Conservation (phyloP, 1,139 yeast species). For the Scheffersomyces stambukii region DNA sequence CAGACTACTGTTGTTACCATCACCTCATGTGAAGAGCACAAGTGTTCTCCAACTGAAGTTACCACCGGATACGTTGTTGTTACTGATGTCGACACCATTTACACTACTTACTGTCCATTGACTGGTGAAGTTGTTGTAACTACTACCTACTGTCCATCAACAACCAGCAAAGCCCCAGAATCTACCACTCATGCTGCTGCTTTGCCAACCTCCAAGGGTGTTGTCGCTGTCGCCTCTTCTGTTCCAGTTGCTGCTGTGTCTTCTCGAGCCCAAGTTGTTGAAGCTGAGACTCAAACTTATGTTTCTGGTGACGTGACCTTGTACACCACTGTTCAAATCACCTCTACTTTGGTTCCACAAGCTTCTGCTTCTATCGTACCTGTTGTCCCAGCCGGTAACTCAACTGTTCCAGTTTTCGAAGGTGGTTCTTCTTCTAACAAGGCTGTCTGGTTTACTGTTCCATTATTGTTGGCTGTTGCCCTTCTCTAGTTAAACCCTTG, state of each 20-base stretch:
- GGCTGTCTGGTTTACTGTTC: constrained; percentile 9
- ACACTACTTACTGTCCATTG: constrained; percentile 33
- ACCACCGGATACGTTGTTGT: constrained; percentile 33
- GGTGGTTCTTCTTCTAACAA: constrained; percentile 9
- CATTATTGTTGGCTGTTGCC: constrained; percentile 9
- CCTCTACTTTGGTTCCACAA: constrained; percentile 9
- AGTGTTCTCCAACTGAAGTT: constrained; percentile 27
- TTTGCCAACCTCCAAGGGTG: constrained; percentile 4
- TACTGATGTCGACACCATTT: constrained; percentile 21
- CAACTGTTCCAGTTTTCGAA: constrained; percentile 9
- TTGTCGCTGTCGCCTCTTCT: constrained; percentile 8
- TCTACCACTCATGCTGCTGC: constrained; percentile 1
- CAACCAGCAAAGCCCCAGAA: neutral
- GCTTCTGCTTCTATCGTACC: constrained; percentile 5
- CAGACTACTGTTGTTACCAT: constrained; percentile 36
- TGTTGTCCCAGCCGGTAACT: constrained; percentile 3
- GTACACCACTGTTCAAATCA: constrained; percentile 5
- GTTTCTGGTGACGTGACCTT: constrained; percentile 4
- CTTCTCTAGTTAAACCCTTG: too few relatives aligned
- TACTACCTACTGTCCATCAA: neutral
- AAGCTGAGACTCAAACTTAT: constrained; percentile 3
- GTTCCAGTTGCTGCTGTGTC: constrained; percentile 3
- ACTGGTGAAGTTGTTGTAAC: constrained; percentile 10
- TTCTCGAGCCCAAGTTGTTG: constrained; percentile 4
- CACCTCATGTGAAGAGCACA: constrained; percentile 41